Base-by-base conservation (phyloP, 352 stramenopile genomes). In the Globisporangium splendens region DNA sequence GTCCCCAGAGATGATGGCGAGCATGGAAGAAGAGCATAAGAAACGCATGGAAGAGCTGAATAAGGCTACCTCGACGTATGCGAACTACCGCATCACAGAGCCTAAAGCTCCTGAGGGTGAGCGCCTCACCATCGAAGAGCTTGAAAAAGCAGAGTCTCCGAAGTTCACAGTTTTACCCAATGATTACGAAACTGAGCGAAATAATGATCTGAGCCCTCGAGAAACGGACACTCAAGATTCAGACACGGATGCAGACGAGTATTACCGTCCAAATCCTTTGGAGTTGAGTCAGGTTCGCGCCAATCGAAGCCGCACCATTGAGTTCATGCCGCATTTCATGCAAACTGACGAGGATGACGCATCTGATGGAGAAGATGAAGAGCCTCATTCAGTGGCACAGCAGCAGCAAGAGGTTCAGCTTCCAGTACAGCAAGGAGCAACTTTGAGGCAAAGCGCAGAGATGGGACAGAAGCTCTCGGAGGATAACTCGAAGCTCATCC, bases 21-120 rank as follows among this genome's bases (percentile, higher is more conserved):
- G 41, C 22, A 67, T 79, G 21, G 60, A 80, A n/a, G 61, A 78
- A 41, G 74, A 84, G 42, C 69, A 84, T 50, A 52, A 71, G 39
- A 68, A 67, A 22, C 73, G 70, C 51, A 80, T 84, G 72, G 61
- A 59, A 3, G 72, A 82, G 46, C 38, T 63, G 15, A 62, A 35
- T 28, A 43, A 46, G 3, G 17, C 41, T 20, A 50, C 59, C 7
- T 44, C 18, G 28, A 35, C n/a, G n/a, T 62, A 63, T 52, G 53
- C 46, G 28, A 46, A 28, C n/a, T 50, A 49, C 42, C 51, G 51
- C 22, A 31, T 59, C n/a, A 43, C 44, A 0, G 53, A 65, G 39
- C 59, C 46, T 20, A 52, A 59, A 28, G 55, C 35, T 54, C 10
- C 49, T 42, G 17, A 18, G 21, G 6, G 46, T 33, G 8, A 56